Evolutionary conservation across 1,139 yeast species (phyloP).

Genomic region (Blastobotrys elegans): DNA sequence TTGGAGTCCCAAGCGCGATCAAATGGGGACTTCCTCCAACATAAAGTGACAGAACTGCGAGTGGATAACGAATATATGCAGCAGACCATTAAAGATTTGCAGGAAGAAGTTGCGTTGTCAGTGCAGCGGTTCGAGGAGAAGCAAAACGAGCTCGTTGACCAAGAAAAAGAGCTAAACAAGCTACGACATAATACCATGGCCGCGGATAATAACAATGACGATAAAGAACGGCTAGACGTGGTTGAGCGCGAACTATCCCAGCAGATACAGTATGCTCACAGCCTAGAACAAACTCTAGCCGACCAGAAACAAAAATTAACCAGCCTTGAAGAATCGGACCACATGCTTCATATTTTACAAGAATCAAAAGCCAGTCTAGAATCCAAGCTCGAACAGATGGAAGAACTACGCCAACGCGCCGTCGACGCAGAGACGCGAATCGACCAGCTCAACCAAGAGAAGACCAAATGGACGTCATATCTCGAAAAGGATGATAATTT

Average conservation of each 20-base stretch:
- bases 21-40: slow-evolving; percentile 13
- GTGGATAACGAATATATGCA: slow-evolving; percentile 18
- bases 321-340: slow-evolving; percentile 40
- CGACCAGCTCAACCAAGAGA: slow-evolving; percentile 43
- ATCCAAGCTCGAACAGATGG: slow-evolving; percentile 41
- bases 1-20: slow-evolving; percentile 17
- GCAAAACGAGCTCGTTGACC: slow-evolving; percentile 37
- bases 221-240: slow-evolving; percentile 11
- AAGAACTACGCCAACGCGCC: slow-evolving; percentile 43
- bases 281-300: slow-evolving; percentile 48
- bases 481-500: slow-evolving; percentile 30
- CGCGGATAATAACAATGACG: slow-evolving; percentile 33
- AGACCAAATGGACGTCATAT: slow-evolving; percentile 37
- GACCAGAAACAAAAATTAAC: slow-evolving; percentile 46
- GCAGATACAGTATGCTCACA: slow-evolving; percentile 52
- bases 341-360: slow-evolving; percentile 48
- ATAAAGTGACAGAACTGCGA: slow-evolving; percentile 18
- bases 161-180: slow-evolving; percentile 28
- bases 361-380: slow-evolving; percentile 45
- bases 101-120: slow-evolving; percentile 17
- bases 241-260: slow-evolving; percentile 49
- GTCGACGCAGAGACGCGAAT: slow-evolving; percentile 52
- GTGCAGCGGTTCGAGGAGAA: slow-evolving; percentile 19
- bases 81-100: slow-evolving; percentile 17
- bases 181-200: slow-evolving; percentile 10